Evolutionary conservation across 768 basidiomycete genomes (phyloP), one percentile per base, ranked within the genome.

Genomic region (Neoboletus magnificus): DNA sequence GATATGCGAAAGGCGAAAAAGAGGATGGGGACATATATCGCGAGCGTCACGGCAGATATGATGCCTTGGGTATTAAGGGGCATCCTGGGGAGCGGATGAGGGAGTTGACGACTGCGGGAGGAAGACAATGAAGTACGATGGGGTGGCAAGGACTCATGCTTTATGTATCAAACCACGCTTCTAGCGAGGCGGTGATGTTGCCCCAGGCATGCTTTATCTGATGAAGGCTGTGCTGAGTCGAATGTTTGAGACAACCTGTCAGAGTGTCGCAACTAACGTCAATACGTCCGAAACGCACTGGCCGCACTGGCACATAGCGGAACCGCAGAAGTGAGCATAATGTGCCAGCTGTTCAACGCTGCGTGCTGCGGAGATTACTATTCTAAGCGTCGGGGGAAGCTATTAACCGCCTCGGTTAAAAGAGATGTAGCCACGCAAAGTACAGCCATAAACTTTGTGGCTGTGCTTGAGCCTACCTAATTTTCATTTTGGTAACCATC

Each of bases 21-120:
- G 22, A 80, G 66, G 62, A 87, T 66, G 27, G 85, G 87, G 29
- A 78, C 63, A 67, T 87, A 89, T 57, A 84, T 79, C 15, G 70
- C 80, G 43, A 89, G 74, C 59, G 82, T 75, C 7, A 82, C 83
- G 2, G 81, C 82, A 32, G 85, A 78, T 56, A 89, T 80, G 57
- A 79, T 77, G 23, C 78, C 79, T 52, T 75, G 75, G 1, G 69
- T 57, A 55, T 77, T 66, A 41, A 79, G 69, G 30, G 69, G 20
- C 71, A 77, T 75, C 47, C 55, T 56, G 55, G 10, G 41, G 33
- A 55, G 44, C 1, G 43, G 20, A 56, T 11, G 52, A 46, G 29
- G 33, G 33, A 40, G 45, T 23, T 36, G 25, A 45, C 9, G 52
- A 39, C 30, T 46, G 42, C 40, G 39, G 48, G 30, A 36, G 56